Conservation (phyloP, 495 filamentous ascomycete genomes). For the Sphaerosporella brunnea region DNA sequence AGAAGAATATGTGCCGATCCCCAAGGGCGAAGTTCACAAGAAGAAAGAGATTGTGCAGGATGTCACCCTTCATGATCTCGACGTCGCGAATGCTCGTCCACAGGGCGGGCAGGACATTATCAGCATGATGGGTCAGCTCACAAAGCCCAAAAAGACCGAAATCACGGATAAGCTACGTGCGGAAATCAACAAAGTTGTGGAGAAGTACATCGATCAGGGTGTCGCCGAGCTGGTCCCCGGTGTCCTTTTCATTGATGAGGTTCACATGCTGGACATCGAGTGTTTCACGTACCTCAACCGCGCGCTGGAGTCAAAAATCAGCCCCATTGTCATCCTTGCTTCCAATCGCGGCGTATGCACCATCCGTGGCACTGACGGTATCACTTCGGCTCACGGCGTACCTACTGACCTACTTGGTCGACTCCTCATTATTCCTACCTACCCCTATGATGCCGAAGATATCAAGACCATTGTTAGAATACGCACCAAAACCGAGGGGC, state of each 20-base stretch:
- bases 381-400: conserved; percentile 77
- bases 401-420: conserved; percentile 94
- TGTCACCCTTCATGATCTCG: conserved; percentile 92
- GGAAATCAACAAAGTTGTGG: conserved; percentile 97
- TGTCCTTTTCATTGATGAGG: conserved; percentile 96
- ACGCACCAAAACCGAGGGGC: conserved; percentile 82
- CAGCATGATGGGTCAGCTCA: conserved; percentile 99
- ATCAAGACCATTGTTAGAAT: conserved; percentile 80
- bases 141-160: conserved; percentile 98
- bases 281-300: conserved; percentile 98
- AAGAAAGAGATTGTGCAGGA: conserved; percentile 94
- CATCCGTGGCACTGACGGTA: conserved; percentile 73
- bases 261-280: conserved; percentile 98
- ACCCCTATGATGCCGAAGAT: conserved; percentile 68
- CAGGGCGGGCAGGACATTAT: conserved; percentile 92
- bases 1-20: conserved; percentile 91
- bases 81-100: conserved; percentile 95
- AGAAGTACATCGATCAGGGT: conserved; percentile 97
- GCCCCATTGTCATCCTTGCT: conserved; percentile 99
- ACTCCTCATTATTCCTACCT: conserved; percentile 89
- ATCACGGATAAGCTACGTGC: conserved; percentile 92
- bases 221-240: conserved; percentile 96
- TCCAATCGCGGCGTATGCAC: conserved; percentile 85
- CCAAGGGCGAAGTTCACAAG: conserved; percentile 95
- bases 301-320: conserved; percentile 78